phyloP scores from a whole-genome alignment of 805 yeast genomes.

The Nakazawaea peltata region DNA sequence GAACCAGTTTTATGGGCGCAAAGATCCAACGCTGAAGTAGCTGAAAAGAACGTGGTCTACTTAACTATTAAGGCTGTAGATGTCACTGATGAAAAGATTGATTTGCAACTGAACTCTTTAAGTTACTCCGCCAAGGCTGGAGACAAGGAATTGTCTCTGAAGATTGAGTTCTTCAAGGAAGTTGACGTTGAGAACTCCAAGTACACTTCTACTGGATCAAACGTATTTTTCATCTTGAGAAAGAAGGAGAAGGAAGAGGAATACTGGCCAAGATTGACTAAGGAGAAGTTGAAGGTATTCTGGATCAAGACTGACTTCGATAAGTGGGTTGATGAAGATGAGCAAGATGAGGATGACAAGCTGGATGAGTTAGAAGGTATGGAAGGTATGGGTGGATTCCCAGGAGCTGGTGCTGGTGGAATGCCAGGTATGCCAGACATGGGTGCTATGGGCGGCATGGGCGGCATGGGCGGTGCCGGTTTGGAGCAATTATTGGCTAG shows the following conservation, averaged over 20 bases:
- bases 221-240: conserved; percentile 54
- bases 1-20: conserved; percentile 86
- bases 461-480: conserved; percentile 20
- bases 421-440: conserved; percentile 19
- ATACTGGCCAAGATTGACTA: conserved; percentile 93
- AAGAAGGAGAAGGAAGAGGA: conserved; percentile 65
- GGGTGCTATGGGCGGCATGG: conserved; percentile 24
- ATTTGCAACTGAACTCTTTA: conserved; percentile 48
- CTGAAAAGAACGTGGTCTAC: conserved; percentile 65
- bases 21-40: conserved; percentile 73
- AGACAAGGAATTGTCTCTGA: conserved; percentile 51
- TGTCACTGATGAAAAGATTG: conserved; percentile 52
- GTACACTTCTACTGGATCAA: conserved; percentile 54
- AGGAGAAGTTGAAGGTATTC: conserved; percentile 72
- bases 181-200: conserved; percentile 60
- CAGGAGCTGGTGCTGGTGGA: conserved; percentile 25
- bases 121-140: conserved; percentile 40
- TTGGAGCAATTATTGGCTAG: conserved; percentile 18
- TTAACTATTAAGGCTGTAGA: conserved; percentile 72
- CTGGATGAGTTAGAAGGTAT: conserved; percentile 25
- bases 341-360: conserved; percentile 68
- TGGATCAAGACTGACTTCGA: conserved; percentile 92
- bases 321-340: conserved; percentile 98
- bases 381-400: conserved; percentile 24
- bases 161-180: conserved; percentile 69